These are phyloP conservation scores for Yamadazyma taylorii DNA, from an alignment of 1,139 yeast species.

Conservation along the genomic window DNA sequence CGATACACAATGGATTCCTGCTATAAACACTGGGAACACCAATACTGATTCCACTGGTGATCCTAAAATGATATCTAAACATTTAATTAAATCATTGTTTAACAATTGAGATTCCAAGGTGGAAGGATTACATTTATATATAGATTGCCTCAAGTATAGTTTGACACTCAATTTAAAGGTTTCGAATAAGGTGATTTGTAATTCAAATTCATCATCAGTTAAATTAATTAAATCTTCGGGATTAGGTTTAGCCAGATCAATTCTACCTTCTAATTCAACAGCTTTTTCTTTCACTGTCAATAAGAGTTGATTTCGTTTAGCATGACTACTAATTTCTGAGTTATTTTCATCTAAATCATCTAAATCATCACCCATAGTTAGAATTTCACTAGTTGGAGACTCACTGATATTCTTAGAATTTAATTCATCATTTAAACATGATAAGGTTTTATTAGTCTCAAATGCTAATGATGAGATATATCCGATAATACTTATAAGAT, in stretches of 20 bases:
- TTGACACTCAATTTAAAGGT: slow-evolving; percentile 70
- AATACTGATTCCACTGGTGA: slow-evolving; percentile 70
- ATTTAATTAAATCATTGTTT: slow-evolving; percentile 52
- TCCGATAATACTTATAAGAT: slow-evolving; percentile 63
- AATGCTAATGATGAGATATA: slow-evolving; percentile 65
- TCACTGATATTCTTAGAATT: slow-evolving; percentile 12
- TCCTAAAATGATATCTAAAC: slow-evolving; percentile 63
- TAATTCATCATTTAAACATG: slow-evolving; percentile 13
- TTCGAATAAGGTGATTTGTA: slow-evolving; percentile 71
- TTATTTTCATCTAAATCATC: slow-evolving; percentile 8
- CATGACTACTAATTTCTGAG: slow-evolving; percentile 26
- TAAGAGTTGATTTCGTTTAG: slow-evolving; percentile 23
- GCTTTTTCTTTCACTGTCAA: slow-evolving; percentile 36
- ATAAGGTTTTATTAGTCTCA: slow-evolving; percentile 39
- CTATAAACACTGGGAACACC: slow-evolving; percentile 74
- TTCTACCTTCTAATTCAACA: slow-evolving; percentile 46
- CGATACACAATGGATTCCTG: slow-evolving; percentile 67
- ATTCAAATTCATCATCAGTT: slow-evolving; percentile 55
- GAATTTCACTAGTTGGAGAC: too few species aligned
- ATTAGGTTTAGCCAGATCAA: slow-evolving; percentile 57
- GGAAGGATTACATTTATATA: slow-evolving; percentile 59
- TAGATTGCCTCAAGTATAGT: slow-evolving; percentile 65
- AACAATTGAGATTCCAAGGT: slow-evolving; percentile 64
- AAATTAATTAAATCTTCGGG: slow-evolving; percentile 48
- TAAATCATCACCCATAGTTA: too few species aligned